Conservation (phyloP, 306 rosid genomes). For the Cicer judaicum region DNA sequence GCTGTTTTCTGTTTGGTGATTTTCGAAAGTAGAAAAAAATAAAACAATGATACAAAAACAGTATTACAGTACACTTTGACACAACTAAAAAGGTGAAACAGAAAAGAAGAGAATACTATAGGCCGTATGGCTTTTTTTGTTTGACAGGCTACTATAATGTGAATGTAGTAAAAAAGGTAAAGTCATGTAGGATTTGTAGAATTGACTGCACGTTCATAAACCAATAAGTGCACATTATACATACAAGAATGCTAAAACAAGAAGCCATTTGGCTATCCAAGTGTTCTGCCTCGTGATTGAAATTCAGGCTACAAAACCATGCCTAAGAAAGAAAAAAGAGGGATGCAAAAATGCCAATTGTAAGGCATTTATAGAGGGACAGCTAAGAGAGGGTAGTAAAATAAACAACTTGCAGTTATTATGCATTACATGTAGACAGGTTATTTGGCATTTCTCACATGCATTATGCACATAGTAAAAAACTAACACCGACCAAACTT, state of each 20-base stretch:
- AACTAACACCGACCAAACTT: background rate
- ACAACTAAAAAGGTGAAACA: background rate
- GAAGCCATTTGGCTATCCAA: background rate
- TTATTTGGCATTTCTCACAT: background rate
- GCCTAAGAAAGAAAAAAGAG: background rate
- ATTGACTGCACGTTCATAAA: background rate
- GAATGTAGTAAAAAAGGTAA: background rate
- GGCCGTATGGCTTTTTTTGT: background rate
- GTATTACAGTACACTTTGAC: background rate
- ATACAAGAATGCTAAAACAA: slow-evolving; percentile 5
- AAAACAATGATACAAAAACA: background rate
- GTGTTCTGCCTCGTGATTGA: background rate
- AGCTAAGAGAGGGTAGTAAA: slow-evolving; percentile 2
- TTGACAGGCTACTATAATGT: background rate
- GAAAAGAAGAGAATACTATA: background rate
- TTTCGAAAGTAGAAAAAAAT: background rate
- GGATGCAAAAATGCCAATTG: background rate
- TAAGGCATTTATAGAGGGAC: slow-evolving; percentile 7
- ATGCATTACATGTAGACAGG: background rate
- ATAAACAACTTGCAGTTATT: slow-evolving; percentile 27
- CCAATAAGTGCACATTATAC: background rate
- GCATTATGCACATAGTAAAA: background rate
- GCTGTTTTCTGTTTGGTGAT: background rate
- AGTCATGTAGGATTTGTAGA: background rate
- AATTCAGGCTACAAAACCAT: slow-evolving; percentile 6